Evolutionary conservation across 148 eudicot genomes (phyloP).

Genomic region (Agrostemma githago): DNA sequence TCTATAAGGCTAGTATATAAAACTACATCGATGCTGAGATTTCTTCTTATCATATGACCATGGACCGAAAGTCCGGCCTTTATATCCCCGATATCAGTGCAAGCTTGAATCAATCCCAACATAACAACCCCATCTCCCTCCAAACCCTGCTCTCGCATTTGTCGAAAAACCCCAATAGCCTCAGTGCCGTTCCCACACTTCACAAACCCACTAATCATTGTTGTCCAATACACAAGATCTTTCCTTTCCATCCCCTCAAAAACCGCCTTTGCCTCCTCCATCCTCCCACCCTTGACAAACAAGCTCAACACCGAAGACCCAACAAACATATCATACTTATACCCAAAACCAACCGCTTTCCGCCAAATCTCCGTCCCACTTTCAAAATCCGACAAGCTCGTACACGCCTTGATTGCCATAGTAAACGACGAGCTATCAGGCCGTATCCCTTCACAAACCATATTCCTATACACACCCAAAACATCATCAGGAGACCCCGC

Average conservation of each 20-base stretch:
- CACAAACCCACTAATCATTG: constrained; percentile 56
- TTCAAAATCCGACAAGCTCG: constrained; percentile 45
- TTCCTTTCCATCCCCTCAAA: constrained; percentile 49
- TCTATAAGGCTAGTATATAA: constrained; percentile 55
- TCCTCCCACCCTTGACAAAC: constrained; percentile 54
- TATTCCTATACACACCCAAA: constrained; percentile 32
- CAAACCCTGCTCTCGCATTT: constrained; percentile 43
- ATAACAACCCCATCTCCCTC: constrained; percentile 62
- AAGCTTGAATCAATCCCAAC: constrained; percentile 67
- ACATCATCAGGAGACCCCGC: constrained; percentile 35
- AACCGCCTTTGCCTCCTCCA: constrained; percentile 48
- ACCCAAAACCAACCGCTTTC: constrained; percentile 48
- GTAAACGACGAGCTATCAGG: constrained; percentile 86
- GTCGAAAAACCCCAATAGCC: constrained; percentile 37
- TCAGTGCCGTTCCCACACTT: constrained; percentile 44
- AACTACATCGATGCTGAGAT: constrained; percentile 40
- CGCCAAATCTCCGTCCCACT: constrained; percentile 50
- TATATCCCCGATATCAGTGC: constrained; percentile 39
- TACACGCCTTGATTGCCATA: constrained; percentile 60
- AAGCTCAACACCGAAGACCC: constrained; percentile 56
- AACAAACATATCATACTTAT: constrained; percentile 59
- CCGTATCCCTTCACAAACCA: constrained; percentile 43
- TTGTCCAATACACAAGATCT: constrained; percentile 63
- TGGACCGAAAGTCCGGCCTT: constrained; percentile 54
- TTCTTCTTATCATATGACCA: constrained; percentile 54